A percentile compares a stretch with the other conserved stretches of the same genome.
phyloP scores from a whole-genome alignment of 805 yeast species.

The Hanseniaspora valbyensis region DNA sequence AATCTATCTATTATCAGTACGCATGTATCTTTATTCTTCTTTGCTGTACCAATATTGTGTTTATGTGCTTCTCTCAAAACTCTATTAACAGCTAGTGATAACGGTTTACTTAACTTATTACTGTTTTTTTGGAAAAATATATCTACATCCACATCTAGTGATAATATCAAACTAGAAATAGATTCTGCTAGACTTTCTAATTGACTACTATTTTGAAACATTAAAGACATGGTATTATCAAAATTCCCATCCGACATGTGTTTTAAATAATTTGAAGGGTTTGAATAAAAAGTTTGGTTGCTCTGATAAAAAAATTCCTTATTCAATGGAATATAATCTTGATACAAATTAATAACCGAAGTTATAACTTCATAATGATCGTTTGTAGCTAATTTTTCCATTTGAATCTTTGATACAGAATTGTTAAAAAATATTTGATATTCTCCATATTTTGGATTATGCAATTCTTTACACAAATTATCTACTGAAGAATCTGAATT shows the following conservation, averaged over 20 bases:
- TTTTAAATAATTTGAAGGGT: neutral
- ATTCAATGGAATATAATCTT: slow-evolving; percentile 69
- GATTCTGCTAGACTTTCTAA: slow-evolving; percentile 41
- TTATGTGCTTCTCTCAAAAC: slow-evolving; percentile 63
- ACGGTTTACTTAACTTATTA: slow-evolving; percentile 19
- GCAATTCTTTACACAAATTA: slow-evolving; percentile 52
- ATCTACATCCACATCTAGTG: slow-evolving; percentile 66
- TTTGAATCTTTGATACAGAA: slow-evolving; percentile 56
- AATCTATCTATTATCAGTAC: slow-evolving; percentile 64
- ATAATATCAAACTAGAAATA: slow-evolving; percentile 33
- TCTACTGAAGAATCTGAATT: slow-evolving; percentile 60
- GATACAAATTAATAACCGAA: slow-evolving; percentile 71
- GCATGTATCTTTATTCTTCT: slow-evolving; percentile 39
- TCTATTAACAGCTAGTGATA: slow-evolving; percentile 6
- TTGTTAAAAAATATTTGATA: slow-evolving; percentile 76
- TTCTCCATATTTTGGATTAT: slow-evolving; percentile 64
- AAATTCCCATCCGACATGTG: slow-evolving; percentile 21
- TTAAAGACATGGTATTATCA: slow-evolving; percentile 23
- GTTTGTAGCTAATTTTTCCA: slow-evolving; percentile 80
- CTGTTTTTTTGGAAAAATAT: slow-evolving; percentile 70
- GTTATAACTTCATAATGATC: slow-evolving; percentile 76
- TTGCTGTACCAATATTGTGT: slow-evolving; percentile 43
- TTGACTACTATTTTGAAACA: slow-evolving; percentile 16
- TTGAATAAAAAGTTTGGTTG: neutral
- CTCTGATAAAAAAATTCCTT: slow-evolving; percentile 45